Evolutionary conservation across 2,329 filamentous ascomycete genomes (phyloP).

Genomic region (Claviceps paspali): DNA sequence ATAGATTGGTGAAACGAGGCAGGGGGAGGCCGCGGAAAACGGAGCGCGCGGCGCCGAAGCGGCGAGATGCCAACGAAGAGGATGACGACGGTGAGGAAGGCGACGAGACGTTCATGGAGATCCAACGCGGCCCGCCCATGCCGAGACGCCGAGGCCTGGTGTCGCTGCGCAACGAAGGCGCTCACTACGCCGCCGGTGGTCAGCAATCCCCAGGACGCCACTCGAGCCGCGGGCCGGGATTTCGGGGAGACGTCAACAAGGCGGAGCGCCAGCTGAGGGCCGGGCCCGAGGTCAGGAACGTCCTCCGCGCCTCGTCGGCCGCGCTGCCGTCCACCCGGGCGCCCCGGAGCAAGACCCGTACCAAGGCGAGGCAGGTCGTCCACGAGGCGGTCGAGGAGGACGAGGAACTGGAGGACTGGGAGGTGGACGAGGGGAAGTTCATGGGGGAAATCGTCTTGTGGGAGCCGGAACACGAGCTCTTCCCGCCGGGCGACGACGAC

Average conservation of each 20-base stretch:
- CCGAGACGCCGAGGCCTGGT: slow-evolving; percentile 40
- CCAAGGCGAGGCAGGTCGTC: slow-evolving; percentile 16
- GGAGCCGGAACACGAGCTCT: slow-evolving; percentile 39
- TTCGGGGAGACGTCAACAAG: slow-evolving; percentile 60
- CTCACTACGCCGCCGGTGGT: slow-evolving; percentile 29
- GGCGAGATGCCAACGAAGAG: slow-evolving; percentile 18
- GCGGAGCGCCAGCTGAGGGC: slow-evolving; percentile 31
- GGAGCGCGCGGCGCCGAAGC: slow-evolving; percentile 11
- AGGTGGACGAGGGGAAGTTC: slow-evolving; percentile 48
- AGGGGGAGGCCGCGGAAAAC: slow-evolving; percentile 6
- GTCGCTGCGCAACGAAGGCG: slow-evolving; percentile 32
- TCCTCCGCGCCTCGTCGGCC: slow-evolving; percentile 56
- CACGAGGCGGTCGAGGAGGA: slow-evolving; percentile 29
- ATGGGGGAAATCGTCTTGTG: slow-evolving; percentile 49
- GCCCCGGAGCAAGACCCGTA: slow-evolving; percentile 14
- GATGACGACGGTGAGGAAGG: slow-evolving; percentile 21
- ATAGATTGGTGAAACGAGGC: slow-evolving; percentile 4
- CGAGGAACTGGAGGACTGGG: slow-evolving; percentile 52
- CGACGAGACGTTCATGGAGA: slow-evolving; percentile 31
- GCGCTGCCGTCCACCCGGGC: slow-evolving; percentile 18
- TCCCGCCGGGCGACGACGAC: slow-evolving; percentile 39
- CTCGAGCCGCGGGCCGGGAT: slow-evolving; percentile 65
- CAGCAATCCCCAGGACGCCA: slow-evolving; percentile 63
- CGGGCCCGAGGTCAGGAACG: slow-evolving; percentile 44
- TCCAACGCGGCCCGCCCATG: slow-evolving; percentile 39